phyloP scores from a whole-genome alignment of 228 moss, liverwort and hornwort genomes.

The Sphagnum magellanicum region DNA sequence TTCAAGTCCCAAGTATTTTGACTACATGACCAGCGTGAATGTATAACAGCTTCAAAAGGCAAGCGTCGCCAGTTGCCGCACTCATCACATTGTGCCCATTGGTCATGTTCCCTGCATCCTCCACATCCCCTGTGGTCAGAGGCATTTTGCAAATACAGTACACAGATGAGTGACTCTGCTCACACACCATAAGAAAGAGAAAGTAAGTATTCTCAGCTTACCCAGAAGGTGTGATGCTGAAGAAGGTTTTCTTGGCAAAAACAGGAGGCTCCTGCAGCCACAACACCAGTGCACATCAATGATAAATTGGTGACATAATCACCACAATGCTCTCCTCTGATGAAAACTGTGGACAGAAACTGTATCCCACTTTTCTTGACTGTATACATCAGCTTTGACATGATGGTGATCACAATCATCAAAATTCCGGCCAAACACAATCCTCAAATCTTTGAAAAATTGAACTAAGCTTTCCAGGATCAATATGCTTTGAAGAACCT shows the following conservation, averaged over 20 bases:
- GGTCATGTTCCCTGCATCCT: slow-evolving; percentile 87
- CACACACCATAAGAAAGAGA: neutral
- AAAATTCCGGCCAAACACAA: no score
- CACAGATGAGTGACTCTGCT: neutral
- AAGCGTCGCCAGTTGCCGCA: slow-evolving; percentile 91
- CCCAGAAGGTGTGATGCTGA: slow-evolving; percentile 65
- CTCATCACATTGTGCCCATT: slow-evolving; percentile 99
- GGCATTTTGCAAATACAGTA: neutral
- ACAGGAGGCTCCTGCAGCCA: slow-evolving; percentile 84
- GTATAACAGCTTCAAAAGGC: slow-evolving; percentile 69
- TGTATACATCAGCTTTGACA: no score
- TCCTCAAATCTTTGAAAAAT: no score
- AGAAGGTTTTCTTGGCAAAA: slow-evolving; percentile 79
- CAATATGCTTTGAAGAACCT: no score
- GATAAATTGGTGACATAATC: no score
- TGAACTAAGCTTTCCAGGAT: no score
- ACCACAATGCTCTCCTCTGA: no score
- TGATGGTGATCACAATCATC: no score
- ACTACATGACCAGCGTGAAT: slow-evolving; percentile 81
- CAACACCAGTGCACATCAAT: no score
- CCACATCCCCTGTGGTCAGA: neutral
- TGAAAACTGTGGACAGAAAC: no score
- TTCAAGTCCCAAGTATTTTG: slow-evolving; percentile 84
- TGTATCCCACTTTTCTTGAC: no score
- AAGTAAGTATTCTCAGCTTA: slow-evolving; percentile 17